Conservation (phyloP, 495 filamentous ascomycete genomes). For the Bombardia bombarda region DNA sequence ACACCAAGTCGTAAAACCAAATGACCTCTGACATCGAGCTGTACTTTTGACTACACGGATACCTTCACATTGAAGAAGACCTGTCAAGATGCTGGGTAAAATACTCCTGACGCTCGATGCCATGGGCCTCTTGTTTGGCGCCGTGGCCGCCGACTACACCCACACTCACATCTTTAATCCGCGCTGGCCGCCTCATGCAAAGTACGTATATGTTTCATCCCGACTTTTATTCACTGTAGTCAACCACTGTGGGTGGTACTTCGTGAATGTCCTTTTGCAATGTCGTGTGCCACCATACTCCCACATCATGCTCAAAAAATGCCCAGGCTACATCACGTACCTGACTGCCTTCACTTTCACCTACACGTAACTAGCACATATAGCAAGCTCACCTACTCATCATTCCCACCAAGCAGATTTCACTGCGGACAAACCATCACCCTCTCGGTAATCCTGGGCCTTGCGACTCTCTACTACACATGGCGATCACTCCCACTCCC, state of each 20-base stretch:
- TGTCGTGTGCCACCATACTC: too few species aligned
- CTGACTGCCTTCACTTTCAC: too few species aligned
- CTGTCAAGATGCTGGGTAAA: constrained; percentile 29
- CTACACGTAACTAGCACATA: too few species aligned
- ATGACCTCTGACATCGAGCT: too few species aligned
- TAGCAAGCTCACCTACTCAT: constrained; percentile 1
- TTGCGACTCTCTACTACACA: constrained; percentile 42
- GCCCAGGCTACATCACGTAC: too few species aligned
- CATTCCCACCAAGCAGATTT: constrained; percentile 34
- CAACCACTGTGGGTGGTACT: too few species aligned
- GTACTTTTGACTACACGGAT: too few species aligned
- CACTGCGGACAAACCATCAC: constrained; percentile 50
- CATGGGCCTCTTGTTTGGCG: constrained; percentile 31
- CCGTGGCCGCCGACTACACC: constrained; percentile 40
- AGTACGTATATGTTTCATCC: constrained; percentile 16
- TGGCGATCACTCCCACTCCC: constrained; percentile 21
- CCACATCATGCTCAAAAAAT: too few species aligned
- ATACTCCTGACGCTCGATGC: constrained; percentile 37
- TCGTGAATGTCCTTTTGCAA: too few species aligned
- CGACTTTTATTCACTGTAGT: too few species aligned
- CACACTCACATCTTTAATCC: constrained; percentile 48
- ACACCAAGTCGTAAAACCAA: too few species aligned
- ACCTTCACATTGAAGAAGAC: too few species aligned
- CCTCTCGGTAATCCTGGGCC: constrained; percentile 35
- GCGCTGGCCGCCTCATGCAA: constrained; percentile 48